These are phyloP conservation scores for Prunus campanulata DNA, from an alignment of 306 rosid species.

Conservation along the genomic window DNA sequence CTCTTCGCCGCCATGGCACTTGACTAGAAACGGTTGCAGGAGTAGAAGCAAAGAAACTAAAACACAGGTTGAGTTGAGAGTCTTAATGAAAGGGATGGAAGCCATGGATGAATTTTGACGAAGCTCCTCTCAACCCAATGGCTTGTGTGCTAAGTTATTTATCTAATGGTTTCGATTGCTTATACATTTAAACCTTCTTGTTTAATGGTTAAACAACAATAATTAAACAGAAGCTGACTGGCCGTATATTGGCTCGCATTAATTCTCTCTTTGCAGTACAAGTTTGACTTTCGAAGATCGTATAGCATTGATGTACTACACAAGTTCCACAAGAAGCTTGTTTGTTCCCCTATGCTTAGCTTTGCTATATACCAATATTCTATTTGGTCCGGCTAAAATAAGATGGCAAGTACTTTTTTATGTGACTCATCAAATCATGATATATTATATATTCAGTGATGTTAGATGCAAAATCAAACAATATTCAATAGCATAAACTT, in stretches of 20 bases:
- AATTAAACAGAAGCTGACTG: background rate
- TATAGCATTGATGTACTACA: constrained; percentile 29
- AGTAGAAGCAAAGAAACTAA: constrained; percentile 25
- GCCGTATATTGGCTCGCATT: background rate
- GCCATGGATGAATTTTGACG: constrained; percentile 27
- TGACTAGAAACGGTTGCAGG: constrained; percentile 17
- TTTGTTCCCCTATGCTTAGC: too few relatives aligned
- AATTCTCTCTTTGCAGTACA: constrained; percentile 24
- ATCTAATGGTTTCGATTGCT: background rate
- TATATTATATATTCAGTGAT: background rate
- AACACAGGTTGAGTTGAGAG: constrained; percentile 47
- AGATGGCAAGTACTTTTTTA: background rate
- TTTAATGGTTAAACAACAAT: background rate
- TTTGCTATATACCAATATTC: background rate
- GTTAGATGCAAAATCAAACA: background rate
- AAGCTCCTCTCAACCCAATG: background rate
- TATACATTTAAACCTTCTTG: background rate
- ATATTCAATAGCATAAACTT: background rate
- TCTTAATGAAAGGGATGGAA: constrained; percentile 20
- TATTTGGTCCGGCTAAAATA: too few relatives aligned
- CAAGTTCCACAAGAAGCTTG: background rate
- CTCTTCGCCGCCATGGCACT: constrained; percentile 40
- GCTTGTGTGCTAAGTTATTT: background rate
- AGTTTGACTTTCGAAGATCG: constrained; percentile 28
- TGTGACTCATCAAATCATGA: background rate